A percentile compares a stretch with the other conserved stretches of the same genome.
phyloP scores from a whole-genome alignment of 352 stramenopile genomes.

The Pythium phragmitis region DNA sequence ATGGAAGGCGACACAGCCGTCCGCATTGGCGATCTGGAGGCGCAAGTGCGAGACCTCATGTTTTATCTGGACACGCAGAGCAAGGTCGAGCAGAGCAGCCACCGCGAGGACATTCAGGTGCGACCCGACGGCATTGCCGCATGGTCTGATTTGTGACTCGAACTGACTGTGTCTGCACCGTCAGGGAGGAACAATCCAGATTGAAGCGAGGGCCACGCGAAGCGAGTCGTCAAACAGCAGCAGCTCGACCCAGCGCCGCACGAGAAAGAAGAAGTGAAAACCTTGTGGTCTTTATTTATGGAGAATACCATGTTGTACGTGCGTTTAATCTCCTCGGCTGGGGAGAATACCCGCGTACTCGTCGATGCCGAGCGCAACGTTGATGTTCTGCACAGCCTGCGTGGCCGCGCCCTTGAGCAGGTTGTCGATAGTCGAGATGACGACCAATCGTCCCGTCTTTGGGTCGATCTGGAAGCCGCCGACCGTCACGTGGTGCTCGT shows the following conservation, averaged over 20 bases:
- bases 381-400: slow-evolving; percentile 95
- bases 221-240: slow-evolving; percentile 1
- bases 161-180: neutral
- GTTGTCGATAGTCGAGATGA: slow-evolving; percentile 93
- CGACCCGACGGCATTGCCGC: neutral
- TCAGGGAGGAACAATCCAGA: slow-evolving; percentile 70
- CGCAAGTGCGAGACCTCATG: slow-evolving; percentile 87
- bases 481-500: slow-evolving; percentile 73
- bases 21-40: slow-evolving; percentile 74
- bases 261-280: slow-evolving; percentile 26
- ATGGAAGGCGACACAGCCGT: slow-evolving; percentile 57
- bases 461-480: slow-evolving; percentile 89
- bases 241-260: slow-evolving; percentile 9
- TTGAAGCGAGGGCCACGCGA: slow-evolving; percentile 37
- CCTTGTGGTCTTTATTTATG: neutral
- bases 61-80: slow-evolving; percentile 89
- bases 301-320: neutral
- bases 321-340: slow-evolving; percentile 14
- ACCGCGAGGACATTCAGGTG: slow-evolving; percentile 83
- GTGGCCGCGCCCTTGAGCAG: slow-evolving; percentile 92
- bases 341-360: slow-evolving; percentile 75
- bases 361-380: slow-evolving; percentile 89
- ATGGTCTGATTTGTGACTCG: neutral
- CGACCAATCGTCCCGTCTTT: slow-evolving; percentile 80
- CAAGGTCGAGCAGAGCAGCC: slow-evolving; percentile 76